Evolutionary conservation across 768 basidiomycete genomes (phyloP), one percentile per base, ranked within the genome.

Genomic region (Lactarius sanguifluus): DNA sequence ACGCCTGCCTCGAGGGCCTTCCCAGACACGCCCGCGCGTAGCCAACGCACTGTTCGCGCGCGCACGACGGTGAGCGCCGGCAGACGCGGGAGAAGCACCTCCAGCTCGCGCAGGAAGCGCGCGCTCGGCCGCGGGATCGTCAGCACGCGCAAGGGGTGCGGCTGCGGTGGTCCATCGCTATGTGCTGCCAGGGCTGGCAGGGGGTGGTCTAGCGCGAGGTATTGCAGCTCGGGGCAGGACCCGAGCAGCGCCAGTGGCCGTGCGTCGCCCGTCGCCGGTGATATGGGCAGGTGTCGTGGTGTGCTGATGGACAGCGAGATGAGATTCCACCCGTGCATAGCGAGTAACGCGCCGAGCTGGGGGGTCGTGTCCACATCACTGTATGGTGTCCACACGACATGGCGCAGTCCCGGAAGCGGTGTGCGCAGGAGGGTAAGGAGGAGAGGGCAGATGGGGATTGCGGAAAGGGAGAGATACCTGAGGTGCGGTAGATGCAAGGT

Each of bases 101-200:
- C 86, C 55, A 93, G 75, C 7, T 81, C 76, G 13, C 71, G 72
- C 79, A 87, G 86, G 64, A 86, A 87, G 20, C 86, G 82, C 18
- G 79, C 62, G 64, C 78, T 84, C 2, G 92, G 92, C n/a, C 90
- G 82, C 0, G 92, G 90, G 68, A 94, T 84, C 20, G 90, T 89
- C 7, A 94, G 78, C 52, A 90, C 85, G 67, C 84, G 81, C 25
- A 93, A 78, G 13, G 79, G 78, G 9, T 80, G 80, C 30, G 62
- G 28, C 6, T 13, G 47, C 8, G 61, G 30, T 34, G 32, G 25
- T 2, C 18, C 58, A 5, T 65, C 62, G 25, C 66, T 60, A 28
- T 64, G 55, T 69, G 64, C 63, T 23, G 70, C 61, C 57, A 88
- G 78, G 1, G 72, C 68, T 2, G 91, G 91, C 13, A 91, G 77